Conservation (phyloP, 129 eudicot species). For the Glebionis coronaria region DNA sequence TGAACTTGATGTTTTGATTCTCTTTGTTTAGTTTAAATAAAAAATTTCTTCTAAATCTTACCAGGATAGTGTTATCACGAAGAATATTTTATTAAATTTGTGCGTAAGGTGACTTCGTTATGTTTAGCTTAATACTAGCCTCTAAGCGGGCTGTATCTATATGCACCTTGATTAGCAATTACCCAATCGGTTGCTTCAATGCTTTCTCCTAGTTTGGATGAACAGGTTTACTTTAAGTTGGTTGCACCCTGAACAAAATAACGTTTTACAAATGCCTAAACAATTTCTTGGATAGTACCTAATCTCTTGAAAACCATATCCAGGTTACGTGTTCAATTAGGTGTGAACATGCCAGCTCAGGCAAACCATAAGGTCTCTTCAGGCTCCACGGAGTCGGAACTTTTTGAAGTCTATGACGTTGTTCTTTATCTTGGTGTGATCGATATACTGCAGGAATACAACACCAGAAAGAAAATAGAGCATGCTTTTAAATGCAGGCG, state of each 20-base stretch:
- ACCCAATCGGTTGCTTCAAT: not conserved
- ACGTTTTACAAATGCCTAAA: not conserved
- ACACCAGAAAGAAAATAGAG: conserved; percentile 62
- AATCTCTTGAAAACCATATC: conserved; percentile 3
- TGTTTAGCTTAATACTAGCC: not conserved
- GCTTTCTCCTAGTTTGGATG: not conserved
- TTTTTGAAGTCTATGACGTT: conserved; percentile 70
- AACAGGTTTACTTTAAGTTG: too few species aligned
- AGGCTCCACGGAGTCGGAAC: conserved; percentile 56
- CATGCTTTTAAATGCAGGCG: conserved; percentile 50
- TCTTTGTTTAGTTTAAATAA: not conserved
- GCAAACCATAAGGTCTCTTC: conserved; percentile 49
- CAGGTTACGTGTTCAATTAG: conserved; percentile 73
- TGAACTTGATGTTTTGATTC: too few species aligned
- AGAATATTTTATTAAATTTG: not conserved
- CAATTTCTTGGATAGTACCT: not conserved
- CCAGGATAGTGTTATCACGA: not conserved
- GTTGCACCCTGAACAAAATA: not conserved
- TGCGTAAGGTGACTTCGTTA: not conserved
- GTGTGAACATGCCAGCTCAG: conserved; percentile 84
- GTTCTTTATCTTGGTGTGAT: conserved; percentile 72
- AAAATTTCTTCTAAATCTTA: not conserved
- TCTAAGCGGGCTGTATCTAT: not conserved
- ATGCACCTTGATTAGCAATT: not conserved
- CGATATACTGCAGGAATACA: conserved; percentile 77